These are phyloP conservation scores for Hibiscus syriacus DNA, from an alignment of 345 rosid genomes.

Conservation along the genomic window DNA sequence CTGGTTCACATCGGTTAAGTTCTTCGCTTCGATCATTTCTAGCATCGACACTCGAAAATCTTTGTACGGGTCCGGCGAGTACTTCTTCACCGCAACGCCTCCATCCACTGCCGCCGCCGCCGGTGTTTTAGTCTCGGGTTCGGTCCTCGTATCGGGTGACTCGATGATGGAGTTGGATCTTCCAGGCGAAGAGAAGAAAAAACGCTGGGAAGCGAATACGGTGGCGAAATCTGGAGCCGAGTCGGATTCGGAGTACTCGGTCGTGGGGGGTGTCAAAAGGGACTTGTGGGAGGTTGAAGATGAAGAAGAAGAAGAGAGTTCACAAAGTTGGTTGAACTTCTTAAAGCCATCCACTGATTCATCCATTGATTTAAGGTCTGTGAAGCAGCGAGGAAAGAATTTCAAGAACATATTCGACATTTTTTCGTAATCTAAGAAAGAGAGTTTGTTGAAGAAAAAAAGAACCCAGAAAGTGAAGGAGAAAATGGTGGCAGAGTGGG, in stretches of 20 bases:
- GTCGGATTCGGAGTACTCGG: slow-evolving; percentile 5
- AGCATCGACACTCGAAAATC: slow-evolving; percentile 84
- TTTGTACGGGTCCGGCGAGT: slow-evolving; percentile 64
- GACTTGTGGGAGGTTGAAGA: slow-evolving; percentile 32
- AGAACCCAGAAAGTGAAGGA: background rate
- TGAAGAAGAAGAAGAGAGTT: slow-evolving; percentile 10
- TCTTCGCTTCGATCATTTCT: slow-evolving; percentile 84
- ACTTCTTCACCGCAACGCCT: slow-evolving; percentile 52
- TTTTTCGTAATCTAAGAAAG: slow-evolving; percentile 8
- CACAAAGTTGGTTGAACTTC: too few relatives aligned
- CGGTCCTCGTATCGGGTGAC: slow-evolving; percentile 23
- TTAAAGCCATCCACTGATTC: background rate
- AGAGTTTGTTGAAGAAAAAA: background rate
- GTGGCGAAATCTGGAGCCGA: slow-evolving; percentile 53
- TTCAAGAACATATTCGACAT: slow-evolving; percentile 64
- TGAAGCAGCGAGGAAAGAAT: slow-evolving; percentile 50
- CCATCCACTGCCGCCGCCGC: slow-evolving; percentile 28
- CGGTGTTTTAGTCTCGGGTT: background rate
- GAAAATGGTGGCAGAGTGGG: background rate
- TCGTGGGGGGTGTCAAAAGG: slow-evolving; percentile 24
- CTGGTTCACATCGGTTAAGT: slow-evolving; percentile 29
- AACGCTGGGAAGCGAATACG: slow-evolving; percentile 72
- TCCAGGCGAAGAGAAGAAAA: slow-evolving; percentile 92
- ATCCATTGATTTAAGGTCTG: slow-evolving; percentile 28
- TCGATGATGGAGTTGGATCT: slow-evolving; percentile 77